Base-by-base conservation (phyloP, 352 stramenopile species). In the Pythium folliculosum region DNA sequence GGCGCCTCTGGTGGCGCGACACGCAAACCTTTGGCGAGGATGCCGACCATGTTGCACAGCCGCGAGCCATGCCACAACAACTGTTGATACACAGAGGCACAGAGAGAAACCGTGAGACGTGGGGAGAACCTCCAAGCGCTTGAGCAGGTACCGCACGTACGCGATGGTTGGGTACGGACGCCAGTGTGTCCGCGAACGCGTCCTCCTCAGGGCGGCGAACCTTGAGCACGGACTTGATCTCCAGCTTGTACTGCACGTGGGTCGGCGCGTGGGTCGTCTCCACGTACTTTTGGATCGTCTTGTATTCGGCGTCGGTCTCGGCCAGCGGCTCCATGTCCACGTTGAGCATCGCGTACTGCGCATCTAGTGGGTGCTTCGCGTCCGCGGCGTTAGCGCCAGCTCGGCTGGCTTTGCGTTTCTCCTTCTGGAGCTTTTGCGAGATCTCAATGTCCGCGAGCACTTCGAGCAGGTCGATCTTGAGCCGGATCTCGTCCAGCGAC, bases 41-140 rank as follows among this genome's bases (percentile, higher is more conserved):
- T 95, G 9, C 88, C 84, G 22, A 90, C 73, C 44, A 94, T 73
- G 47, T 97, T 97, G 54, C 78, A 85, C 19, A 91, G 60, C 1
- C 78, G 75, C 10, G 85, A 92, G n/a, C 89, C 89, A 60, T 96
- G 89, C 89, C 88, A 97, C 21, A 97, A 59, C 35, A 97, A 74
- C 81, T 87, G 40, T 19, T 60, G 14, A 32, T 21, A 52, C 19
- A 49, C 7, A 47, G 37, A 30, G 9, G 37, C 9, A 13, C 7
- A 22, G 22, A 35, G 16, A 51, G 55, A 43, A 43, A 40, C 3
- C 2, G 35, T 40, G 35, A 40, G 35, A 40, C 35, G 12, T n/a
- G n/a, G n/a, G n/a, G n/a, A n/a, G n/a, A n/a, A n/a, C n/a, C n/a
- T n/a, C n/a, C n/a, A n/a, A n/a, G n/a, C n/a, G n/a, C n/a, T n/a